phyloP scores from a whole-genome alignment of 345 rosid species.

The Atalantia buxifolia region DNA sequence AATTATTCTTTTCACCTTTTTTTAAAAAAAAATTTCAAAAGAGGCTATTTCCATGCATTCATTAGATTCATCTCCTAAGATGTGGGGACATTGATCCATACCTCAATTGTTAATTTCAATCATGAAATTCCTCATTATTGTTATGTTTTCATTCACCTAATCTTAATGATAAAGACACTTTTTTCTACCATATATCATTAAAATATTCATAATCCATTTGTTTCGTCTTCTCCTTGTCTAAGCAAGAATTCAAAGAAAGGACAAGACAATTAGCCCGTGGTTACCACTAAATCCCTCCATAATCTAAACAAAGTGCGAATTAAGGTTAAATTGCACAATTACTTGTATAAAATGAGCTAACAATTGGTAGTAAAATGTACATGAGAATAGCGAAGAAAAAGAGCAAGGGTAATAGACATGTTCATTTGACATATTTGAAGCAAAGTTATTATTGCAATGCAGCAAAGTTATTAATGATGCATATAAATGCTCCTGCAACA shows the following conservation, averaged over 20 bases:
- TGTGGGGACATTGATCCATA: background rate
- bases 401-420: background rate
- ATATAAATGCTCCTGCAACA: constrained; percentile 66
- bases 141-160: background rate
- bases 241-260: background rate
- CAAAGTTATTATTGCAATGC: constrained; percentile 14
- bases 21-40: too few relatives aligned
- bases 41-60: too few relatives aligned
- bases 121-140: background rate
- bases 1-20: too few relatives aligned
- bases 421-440: background rate
- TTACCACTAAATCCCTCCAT: background rate
- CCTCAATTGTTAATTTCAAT: background rate
- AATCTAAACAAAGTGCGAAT: background rate
- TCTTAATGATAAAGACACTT: background rate
- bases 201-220: background rate
- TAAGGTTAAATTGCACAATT: background rate
- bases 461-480: constrained; percentile 24
- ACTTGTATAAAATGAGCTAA: background rate
- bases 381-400: background rate
- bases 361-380: background rate
- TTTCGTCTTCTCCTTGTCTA: background rate
- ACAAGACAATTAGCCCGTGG: background rate
- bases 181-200: background rate
- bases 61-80: too few relatives aligned